Evolutionary conservation across 306 rosid genomes (phyloP).

Genomic region (Quercus wislizeni): DNA sequence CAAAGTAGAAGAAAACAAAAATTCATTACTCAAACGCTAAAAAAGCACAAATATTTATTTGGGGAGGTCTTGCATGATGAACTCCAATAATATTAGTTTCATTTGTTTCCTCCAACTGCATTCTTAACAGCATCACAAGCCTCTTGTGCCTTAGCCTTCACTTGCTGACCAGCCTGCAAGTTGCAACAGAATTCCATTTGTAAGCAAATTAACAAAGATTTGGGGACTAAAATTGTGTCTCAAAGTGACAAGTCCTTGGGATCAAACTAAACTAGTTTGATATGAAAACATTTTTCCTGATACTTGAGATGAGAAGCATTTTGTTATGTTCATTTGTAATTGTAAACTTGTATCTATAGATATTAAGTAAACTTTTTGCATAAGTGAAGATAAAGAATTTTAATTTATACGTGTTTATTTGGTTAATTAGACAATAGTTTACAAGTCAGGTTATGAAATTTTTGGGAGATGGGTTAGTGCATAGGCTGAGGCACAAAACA

Average conservation of each 20-base stretch:
- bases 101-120: conserved; percentile 25
- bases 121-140: conserved; percentile 23
- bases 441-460: no score
- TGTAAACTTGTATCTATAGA: background rate
- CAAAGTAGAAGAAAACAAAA: background rate
- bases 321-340: background rate
- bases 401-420: no score
- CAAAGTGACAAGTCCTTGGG: no score
- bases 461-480: no score
- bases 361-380: no score
- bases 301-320: background rate
- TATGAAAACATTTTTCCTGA: no score
- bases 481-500: no score
- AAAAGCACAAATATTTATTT: background rate
- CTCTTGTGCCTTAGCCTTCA: conserved; percentile 25
- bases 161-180: conserved; percentile 42
- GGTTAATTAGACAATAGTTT: no score
- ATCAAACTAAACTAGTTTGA: no score
- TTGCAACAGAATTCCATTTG: background rate
- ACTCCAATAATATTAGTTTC: background rate
- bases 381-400: no score
- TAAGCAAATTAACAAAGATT: background rate
- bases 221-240: background rate
- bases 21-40: background rate
- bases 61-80: background rate